Base-by-base conservation (phyloP, 495 filamentous ascomycete genomes). In the Neurospora discreta region DNA sequence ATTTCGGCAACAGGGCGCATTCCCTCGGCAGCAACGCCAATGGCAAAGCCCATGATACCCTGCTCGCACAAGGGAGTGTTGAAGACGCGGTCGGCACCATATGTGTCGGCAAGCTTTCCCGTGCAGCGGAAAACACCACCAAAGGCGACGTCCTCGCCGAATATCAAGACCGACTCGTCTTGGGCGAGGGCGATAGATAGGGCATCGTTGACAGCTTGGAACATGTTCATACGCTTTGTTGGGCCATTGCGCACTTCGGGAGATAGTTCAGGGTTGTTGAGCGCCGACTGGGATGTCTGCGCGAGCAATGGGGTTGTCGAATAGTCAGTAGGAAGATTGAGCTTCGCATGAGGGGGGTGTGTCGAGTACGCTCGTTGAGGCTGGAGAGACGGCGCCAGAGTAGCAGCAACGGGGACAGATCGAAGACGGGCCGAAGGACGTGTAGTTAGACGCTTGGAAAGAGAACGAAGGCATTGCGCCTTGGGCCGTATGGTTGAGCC, bases 61-160 rank as follows among this genome's bases (percentile, higher is more conserved):
- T 98, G 95, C 76, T 99, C 95, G 15, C 90, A 91, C 75, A 99
- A 82, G 2, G 95, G 96, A 26, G 96, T 98, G 80, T 99, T 99
- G 85, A 99, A 99, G 39, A 99, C 94, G 68, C 96, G 86, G 72
- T 95, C 92, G 20, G 88, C 86, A 5, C 95, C 95, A 79, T 95
- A 98, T 70, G 91, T 90, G 60, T 91, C 90, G 33, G 93, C 88
- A 11, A 99, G 87, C 76, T 94, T 92, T 89, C 93, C 93, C 46
- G 92, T 95, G 82, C 95, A 98, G 40, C 95, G 90, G 80, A 99
- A 99, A 26, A 99, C 95, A 38, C 95, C 95, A 16, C 95, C 95
- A 75, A 99, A 99, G 42, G 95, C 91, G 30, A 99, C 93, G 79
- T 99, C 95, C 83, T 99, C 95, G 65, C 95, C 95, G 73, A 99